Evolutionary conservation across 768 basidiomycete species (phyloP).

Genomic region (Strobilomyces confusus): DNA sequence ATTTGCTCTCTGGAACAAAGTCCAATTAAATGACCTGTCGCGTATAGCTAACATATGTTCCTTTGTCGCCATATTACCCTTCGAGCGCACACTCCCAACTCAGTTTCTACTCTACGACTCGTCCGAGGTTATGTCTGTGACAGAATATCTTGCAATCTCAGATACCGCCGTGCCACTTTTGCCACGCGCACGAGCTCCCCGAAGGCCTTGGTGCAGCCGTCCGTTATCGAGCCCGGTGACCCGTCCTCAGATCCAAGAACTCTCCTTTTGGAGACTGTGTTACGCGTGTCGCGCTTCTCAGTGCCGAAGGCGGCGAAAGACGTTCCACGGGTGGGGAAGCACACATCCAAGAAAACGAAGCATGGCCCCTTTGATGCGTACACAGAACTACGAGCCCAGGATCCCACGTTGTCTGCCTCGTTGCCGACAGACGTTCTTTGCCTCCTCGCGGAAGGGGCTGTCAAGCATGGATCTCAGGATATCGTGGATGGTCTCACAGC

Average conservation of each 20-base stretch:
- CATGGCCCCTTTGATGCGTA: conserved; percentile 28
- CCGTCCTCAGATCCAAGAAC: conserved; percentile 6
- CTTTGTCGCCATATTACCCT: conserved; percentile 62
- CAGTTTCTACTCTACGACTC: conserved; percentile 21
- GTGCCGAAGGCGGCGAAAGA: conserved; percentile 18
- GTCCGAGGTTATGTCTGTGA: conserved; percentile 17
- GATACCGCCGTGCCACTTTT: conserved; percentile 10
- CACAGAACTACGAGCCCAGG: conserved; percentile 23
- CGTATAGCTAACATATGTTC: conserved; percentile 70
- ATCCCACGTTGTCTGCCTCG: conserved; percentile 18
- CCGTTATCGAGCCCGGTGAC: background rate
- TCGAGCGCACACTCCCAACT: conserved; percentile 41
- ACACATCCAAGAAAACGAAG: conserved; percentile 14
- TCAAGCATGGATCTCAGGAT: conserved; percentile 26
- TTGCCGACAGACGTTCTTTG: conserved; percentile 28
- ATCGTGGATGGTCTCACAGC: conserved; percentile 38
- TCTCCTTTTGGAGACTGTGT: conserved; percentile 24
- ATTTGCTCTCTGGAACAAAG: background rate
- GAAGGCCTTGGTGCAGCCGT: conserved; percentile 2
- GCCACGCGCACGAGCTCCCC: conserved; percentile 13
- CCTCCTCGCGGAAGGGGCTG: conserved; percentile 29
- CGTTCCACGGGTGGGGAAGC: conserved; percentile 8
- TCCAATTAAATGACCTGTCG: background rate
- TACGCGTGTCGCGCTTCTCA: conserved; percentile 26
- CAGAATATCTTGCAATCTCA: conserved; percentile 8